Conservation (phyloP, 164 flowering plant species). For the Sedum album region DNA sequence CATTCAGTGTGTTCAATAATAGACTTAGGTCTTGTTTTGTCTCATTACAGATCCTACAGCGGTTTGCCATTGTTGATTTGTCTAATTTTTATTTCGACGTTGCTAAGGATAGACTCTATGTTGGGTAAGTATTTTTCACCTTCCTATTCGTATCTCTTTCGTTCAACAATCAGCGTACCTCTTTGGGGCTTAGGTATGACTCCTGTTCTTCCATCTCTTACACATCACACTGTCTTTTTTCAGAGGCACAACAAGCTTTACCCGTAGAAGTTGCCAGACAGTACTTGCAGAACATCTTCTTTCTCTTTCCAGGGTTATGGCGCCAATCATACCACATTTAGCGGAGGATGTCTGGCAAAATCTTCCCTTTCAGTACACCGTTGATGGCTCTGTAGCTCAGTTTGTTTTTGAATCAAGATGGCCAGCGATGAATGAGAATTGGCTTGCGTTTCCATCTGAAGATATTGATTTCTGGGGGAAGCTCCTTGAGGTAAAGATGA, state of each 20-base stretch:
- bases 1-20: background rate
- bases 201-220: background rate
- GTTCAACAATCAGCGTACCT: background rate
- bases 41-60: constrained; percentile 67
- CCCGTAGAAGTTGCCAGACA: constrained; percentile 91
- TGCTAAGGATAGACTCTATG: constrained; percentile 93
- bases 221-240: constrained; percentile 2
- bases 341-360: constrained; percentile 96
- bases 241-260: constrained; percentile 77
- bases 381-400: constrained; percentile 55
- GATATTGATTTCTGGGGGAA: constrained; percentile 65
- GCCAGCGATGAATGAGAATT: constrained; percentile 57
- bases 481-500: constrained; percentile 69
- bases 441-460: constrained; percentile 57
- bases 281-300: constrained; percentile 88
- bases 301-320: constrained; percentile 60
- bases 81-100: constrained; percentile 95
- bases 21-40: background rate
- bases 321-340: constrained; percentile 93
- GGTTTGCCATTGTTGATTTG: constrained; percentile 85
- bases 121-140: constrained; percentile 50
- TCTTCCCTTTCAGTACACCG: constrained; percentile 63
- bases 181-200: too few species aligned
- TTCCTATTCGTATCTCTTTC: constrained; percentile 4
- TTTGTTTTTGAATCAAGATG: constrained; percentile 83